Percentiles rank a stretch among this genome's conserved stretches.
phyloP scores from a whole-genome alignment of 1,139 yeast species.

The Starmera stellimalicola region DNA sequence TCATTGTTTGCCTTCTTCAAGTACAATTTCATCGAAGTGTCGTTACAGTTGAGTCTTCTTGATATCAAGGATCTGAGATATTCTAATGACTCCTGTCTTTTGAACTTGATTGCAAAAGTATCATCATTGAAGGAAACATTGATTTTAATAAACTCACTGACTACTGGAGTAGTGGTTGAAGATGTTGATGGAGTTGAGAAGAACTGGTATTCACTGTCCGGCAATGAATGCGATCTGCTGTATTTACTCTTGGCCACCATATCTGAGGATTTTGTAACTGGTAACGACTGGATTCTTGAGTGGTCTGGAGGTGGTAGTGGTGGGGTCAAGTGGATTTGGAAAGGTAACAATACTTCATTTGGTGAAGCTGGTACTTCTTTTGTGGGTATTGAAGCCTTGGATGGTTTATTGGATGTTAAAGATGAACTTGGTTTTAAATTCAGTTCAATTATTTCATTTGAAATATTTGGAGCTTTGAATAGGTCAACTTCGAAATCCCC shows the following conservation, averaged over 20 bases:
- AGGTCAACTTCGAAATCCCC: conserved; percentile 18
- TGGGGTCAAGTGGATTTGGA: conserved; percentile 17
- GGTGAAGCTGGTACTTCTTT: too few species aligned
- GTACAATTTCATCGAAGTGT: conserved; percentile 8
- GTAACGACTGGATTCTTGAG: conserved; percentile 3
- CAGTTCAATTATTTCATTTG: conserved; percentile 15
- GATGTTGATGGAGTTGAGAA: background rate
- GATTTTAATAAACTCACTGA: conserved; percentile 9
- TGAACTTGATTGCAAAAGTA: conserved; percentile 16
- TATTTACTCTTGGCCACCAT: background rate
- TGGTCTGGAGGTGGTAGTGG: conserved; percentile 14
- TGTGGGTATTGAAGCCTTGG: too few species aligned
- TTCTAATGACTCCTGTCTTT: conserved; percentile 3
- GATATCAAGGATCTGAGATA: conserved; percentile 11
- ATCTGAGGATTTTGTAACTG: conserved; percentile 6
- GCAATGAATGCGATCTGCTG: background rate
- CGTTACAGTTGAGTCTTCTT: conserved; percentile 16
- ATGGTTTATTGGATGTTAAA: too few species aligned
- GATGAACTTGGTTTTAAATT: conserved; percentile 15
- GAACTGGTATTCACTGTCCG: background rate
- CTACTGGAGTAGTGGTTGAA: background rate
- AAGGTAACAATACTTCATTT: conserved; percentile 1
- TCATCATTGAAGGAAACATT: conserved; percentile 15
- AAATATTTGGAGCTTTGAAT: conserved; percentile 4
- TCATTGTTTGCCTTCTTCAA: conserved; percentile 12